Percentiles rank a stretch among this genome's conserved stretches.
phyloP scores from a whole-genome alignment of 768 basidiomycete species.

The Rubroboletus pulcherrimus region DNA sequence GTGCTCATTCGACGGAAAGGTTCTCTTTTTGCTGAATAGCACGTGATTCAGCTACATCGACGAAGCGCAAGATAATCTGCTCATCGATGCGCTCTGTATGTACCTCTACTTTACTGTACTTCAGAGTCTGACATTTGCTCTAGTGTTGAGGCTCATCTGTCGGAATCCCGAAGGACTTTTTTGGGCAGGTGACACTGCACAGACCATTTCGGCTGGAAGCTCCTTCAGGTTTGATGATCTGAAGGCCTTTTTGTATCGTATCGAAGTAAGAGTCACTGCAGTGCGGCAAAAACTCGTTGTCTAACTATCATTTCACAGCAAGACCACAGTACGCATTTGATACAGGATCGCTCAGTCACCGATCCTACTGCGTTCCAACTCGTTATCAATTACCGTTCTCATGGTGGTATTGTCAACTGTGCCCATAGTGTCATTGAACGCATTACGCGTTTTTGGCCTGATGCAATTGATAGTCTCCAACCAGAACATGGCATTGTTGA shows the following conservation, averaged over 20 bases:
- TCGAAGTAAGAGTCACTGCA: conserved; percentile 44
- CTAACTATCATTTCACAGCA: conserved; percentile 13
- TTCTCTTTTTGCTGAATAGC: neutral
- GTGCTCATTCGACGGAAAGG: neutral
- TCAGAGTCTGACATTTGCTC: conserved; percentile 1
- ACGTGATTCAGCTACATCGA: conserved; percentile 52
- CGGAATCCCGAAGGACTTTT: conserved; percentile 63
- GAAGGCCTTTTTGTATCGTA: conserved; percentile 59
- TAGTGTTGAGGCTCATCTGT: conserved; percentile 64
- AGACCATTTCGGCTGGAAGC: conserved; percentile 71
- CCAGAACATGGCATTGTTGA: conserved; percentile 54
- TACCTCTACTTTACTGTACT: neutral
- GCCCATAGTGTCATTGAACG: conserved; percentile 64
- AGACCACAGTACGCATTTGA: conserved; percentile 13
- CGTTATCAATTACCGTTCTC: conserved; percentile 63
- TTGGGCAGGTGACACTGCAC: conserved; percentile 80
- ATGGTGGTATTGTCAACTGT: conserved; percentile 71
- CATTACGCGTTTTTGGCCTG: conserved; percentile 57
- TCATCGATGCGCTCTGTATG: conserved; percentile 60
- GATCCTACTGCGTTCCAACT: conserved; percentile 51
- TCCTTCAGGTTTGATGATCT: conserved; percentile 70
- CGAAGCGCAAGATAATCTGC: conserved; percentile 68
- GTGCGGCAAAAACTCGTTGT: neutral
- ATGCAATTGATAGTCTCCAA: conserved; percentile 56
- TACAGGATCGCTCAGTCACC: conserved; percentile 12